phyloP scores from a whole-genome alignment of 2,329 filamentous ascomycete genomes.

The Botrytis tulipae region DNA sequence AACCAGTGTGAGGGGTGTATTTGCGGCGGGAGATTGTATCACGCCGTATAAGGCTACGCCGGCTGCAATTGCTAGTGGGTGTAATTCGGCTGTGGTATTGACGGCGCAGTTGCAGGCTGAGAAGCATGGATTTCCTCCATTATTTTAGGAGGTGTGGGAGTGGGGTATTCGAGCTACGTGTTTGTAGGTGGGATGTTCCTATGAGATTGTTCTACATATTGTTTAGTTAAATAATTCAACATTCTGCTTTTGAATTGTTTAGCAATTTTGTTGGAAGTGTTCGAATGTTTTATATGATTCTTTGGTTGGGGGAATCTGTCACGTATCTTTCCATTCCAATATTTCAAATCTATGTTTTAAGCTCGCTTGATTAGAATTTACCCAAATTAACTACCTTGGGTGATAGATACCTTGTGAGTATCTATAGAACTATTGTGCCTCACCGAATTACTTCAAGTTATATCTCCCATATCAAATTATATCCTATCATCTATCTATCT shows the following conservation, averaged over 20 bases:
- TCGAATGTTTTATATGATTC: background rate
- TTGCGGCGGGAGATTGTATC: constrained; percentile 50
- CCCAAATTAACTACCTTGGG: too few relatives aligned
- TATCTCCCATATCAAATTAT: too few relatives aligned
- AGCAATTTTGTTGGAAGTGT: background rate
- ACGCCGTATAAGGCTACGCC: constrained; percentile 26
- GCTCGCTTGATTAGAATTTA: background rate
- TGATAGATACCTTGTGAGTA: too few relatives aligned
- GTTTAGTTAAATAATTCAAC: background rate
- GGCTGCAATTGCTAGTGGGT: background rate
- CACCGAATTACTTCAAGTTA: background rate
- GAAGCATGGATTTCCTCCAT: background rate
- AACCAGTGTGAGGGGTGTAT: constrained; percentile 51
- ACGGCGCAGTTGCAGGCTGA: background rate
- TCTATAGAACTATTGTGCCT: background rate
- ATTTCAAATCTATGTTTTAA: too few relatives aligned
- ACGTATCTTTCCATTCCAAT: too few relatives aligned
- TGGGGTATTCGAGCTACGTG: background rate
- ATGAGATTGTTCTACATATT: too few relatives aligned
- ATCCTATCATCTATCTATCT: too few relatives aligned
- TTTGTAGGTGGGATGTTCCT: background rate
- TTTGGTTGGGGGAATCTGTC: too few relatives aligned
- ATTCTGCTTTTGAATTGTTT: background rate
- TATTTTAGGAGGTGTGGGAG: background rate
- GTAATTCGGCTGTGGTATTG: background rate